Evolutionary conservation across 352 stramenopile species (phyloP), one percentile per base, ranked within the genome.

Genomic region (Phytophthora sp.): DNA sequence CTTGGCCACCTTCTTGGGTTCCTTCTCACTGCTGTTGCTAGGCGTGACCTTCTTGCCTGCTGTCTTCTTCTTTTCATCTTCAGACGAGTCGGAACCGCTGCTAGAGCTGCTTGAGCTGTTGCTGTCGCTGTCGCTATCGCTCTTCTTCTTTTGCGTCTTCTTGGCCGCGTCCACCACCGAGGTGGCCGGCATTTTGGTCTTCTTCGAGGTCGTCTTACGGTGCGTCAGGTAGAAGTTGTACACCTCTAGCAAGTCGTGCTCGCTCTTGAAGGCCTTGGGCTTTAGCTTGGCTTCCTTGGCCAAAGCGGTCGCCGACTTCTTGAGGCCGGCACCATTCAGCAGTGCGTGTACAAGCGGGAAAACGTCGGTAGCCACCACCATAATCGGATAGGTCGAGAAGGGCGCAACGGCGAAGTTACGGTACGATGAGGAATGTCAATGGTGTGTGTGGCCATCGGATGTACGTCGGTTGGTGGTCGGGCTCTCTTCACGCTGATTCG

Each of bases 331-430:
- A 66, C 63, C 59, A 15, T 50, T 69, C 53, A 96, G 71, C 30
- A 94, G 82, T 58, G 84, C 78, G 45, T 91, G 80, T 13, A 96
- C 76, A 11, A 93, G 62, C 56, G 88, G 86, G 60, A 83, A 91
- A 27, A 96, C 57, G 70, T 96, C 88, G 65, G 84, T 94, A 13
- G 86, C 80, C 35, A 79, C 84, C 29, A 82, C 75, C 70, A 74
- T 77, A n/a, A n/a, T n/a, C n/a, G n/a, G n/a, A n/a, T n/a, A n/a
- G n/a, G n/a, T n/a, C n/a, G n/a, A n/a, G n/a, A n/a, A n/a, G n/a
- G n/a, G n/a, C n/a, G n/a, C n/a, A n/a, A n/a, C n/a, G n/a, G n/a
- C n/a, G n/a, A n/a, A n/a, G n/a, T n/a, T n/a, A n/a, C n/a, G n/a
- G n/a, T n/a, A n/a, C n/a, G n/a, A n/a, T n/a, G n/a, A n/a, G n/a